Evolutionary conservation across 1,284 basidiomycete species (phyloP).

Genomic region (Phellopilus nigrolimitatus): DNA sequence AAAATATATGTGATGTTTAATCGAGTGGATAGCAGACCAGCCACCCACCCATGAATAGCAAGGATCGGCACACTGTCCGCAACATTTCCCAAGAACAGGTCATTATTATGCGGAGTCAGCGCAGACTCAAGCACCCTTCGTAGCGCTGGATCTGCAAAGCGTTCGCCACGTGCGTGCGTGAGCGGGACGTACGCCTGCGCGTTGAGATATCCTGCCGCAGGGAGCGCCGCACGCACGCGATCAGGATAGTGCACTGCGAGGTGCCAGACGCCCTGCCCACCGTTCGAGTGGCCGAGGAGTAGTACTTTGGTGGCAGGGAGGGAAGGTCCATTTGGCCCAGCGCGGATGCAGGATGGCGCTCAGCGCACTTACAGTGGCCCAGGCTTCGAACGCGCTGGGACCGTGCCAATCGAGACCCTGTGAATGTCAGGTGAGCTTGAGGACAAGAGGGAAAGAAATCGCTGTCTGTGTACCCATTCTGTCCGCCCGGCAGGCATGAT

Average conservation of each 20-base stretch:
- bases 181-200: constrained; percentile 81
- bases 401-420: constrained; percentile 88
- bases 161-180: constrained; percentile 52
- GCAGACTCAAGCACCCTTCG: constrained; percentile 68
- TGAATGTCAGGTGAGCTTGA: not conserved
- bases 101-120: constrained; percentile 81
- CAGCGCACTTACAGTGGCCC: constrained; percentile 51
- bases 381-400: constrained; percentile 61
- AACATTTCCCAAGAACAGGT: constrained; percentile 76
- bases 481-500: constrained; percentile 71
- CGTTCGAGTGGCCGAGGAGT: constrained; percentile 87
- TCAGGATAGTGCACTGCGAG: constrained; percentile 74
- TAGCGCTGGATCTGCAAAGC: constrained; percentile 73
- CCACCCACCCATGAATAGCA: constrained; percentile 71
- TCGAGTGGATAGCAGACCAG: not conserved
- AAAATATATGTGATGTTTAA: constrained; percentile 1
- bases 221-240: constrained; percentile 65
- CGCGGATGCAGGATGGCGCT: constrained; percentile 36
- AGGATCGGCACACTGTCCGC: constrained; percentile 59
- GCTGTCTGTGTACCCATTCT: constrained; percentile 54
- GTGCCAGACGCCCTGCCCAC: constrained; percentile 88
- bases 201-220: constrained; percentile 77
- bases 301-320: constrained; percentile 42
- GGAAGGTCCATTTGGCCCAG: constrained; percentile 36
- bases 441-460: not conserved